phyloP scores from a whole-genome alignment of 1,139 yeast genomes.

The Chernovozyma aurita region DNA sequence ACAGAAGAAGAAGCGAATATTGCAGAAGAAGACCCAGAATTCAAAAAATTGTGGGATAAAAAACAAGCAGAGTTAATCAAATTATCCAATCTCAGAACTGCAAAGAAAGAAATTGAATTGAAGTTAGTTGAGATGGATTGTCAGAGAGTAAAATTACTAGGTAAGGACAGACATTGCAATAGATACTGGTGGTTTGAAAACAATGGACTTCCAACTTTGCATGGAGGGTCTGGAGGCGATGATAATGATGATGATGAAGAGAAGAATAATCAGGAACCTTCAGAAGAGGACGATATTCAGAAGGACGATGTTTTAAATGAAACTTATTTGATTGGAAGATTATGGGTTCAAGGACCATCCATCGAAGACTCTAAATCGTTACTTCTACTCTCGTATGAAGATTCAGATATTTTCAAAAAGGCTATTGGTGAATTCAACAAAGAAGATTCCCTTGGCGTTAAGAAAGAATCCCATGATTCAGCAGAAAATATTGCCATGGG shows the following conservation, averaged over 20 bases:
- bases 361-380: conserved; percentile 46
- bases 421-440: neutral
- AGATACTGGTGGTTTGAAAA: conserved; percentile 95
- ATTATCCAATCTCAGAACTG: conserved; percentile 41
- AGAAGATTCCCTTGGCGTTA: conserved; percentile 13
- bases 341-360: conserved; percentile 94
- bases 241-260: conserved; percentile 37
- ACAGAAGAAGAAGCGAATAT: conserved; percentile 47
- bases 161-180: conserved; percentile 79
- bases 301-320: conserved; percentile 41
- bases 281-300: conserved; percentile 32
- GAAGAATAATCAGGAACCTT: conserved; percentile 30
- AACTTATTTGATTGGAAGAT: conserved; percentile 76
- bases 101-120: conserved; percentile 50
- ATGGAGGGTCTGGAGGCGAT: conserved; percentile 34
- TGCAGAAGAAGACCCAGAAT: conserved; percentile 43
- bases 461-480: conserved; percentile 13
- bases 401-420: neutral
- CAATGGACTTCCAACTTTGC: conserved; percentile 69
- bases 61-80: conserved; percentile 37
- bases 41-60: conserved; percentile 38
- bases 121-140: conserved; percentile 64
- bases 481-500: neutral
- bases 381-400: neutral
- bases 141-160: conserved; percentile 73